Conservation (phyloP, 2,329 filamentous ascomycete genomes). For the Erysiphe pulchra region DNA sequence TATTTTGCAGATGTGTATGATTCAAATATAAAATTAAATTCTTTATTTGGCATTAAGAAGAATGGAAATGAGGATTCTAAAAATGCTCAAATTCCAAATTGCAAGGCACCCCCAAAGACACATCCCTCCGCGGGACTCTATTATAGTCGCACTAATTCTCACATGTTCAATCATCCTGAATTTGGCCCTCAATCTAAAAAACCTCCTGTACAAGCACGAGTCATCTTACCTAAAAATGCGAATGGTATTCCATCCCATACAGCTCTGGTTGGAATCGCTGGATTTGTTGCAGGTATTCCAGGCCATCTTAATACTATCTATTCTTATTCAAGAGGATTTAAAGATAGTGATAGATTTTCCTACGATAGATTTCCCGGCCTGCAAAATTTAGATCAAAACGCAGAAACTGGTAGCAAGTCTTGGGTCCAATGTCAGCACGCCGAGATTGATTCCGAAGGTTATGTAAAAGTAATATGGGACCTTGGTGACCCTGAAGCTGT, state of each 20-base stretch:
- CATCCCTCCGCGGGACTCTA: conserved; percentile 39
- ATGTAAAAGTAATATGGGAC: conserved; percentile 7
- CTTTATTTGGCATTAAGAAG: neutral
- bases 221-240: conserved; percentile 19
- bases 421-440: conserved; percentile 10
- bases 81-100: conserved; percentile 17
- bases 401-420: conserved; percentile 11
- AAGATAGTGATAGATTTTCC: neutral
- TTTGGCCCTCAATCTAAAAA: conserved; percentile 29
- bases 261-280: conserved; percentile 11
- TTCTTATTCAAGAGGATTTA: neutral
- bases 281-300: conserved; percentile 10
- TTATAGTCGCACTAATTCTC: conserved; percentile 28
- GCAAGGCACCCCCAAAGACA: conserved; percentile 27
- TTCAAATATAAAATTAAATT: neutral
- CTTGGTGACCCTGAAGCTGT: conserved; percentile 9
- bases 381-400: conserved; percentile 8
- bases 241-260: conserved; percentile 14
- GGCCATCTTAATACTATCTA: conserved; percentile 1
- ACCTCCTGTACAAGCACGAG: conserved; percentile 28
- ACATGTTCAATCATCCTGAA: conserved; percentile 31
- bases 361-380: conserved; percentile 4
- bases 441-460: conserved; percentile 10
- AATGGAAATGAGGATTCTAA: neutral
- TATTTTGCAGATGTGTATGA: neutral